Evolutionary conservation across 139 green algal genomes (phyloP).

Genomic region (Diplosphaera chodatii): DNA sequence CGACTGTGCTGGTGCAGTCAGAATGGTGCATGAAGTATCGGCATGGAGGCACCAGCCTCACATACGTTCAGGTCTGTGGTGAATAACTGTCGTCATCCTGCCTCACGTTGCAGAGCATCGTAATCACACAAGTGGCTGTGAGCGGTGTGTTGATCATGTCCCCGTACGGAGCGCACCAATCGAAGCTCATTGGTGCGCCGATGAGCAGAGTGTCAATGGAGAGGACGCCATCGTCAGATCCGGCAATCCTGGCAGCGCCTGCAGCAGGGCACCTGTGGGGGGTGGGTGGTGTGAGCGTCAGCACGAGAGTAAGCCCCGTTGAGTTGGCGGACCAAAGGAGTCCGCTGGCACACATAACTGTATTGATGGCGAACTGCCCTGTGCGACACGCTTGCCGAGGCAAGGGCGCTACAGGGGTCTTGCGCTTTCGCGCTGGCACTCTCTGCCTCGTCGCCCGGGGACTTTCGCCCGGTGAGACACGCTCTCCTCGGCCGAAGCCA

Average conservation of each 20-base stretch:
- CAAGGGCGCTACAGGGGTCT: conserved; percentile 52
- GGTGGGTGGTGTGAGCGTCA: conserved; percentile 58
- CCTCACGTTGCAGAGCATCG: too few species aligned
- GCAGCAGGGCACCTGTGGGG: background rate
- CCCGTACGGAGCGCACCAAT: too few species aligned
- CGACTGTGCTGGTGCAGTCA: background rate
- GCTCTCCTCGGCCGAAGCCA: conserved; percentile 2
- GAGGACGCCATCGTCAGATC: too few species aligned
- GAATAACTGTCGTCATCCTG: conserved; percentile 1
- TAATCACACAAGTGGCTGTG: too few species aligned
- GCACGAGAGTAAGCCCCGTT: conserved; percentile 98
- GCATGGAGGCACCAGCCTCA: background rate
- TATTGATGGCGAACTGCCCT: conserved; percentile 91
- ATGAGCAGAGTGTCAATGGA: too few species aligned
- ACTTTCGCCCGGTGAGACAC: conserved; percentile 91
- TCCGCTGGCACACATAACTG: conserved; percentile 95
- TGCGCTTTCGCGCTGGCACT: conserved; percentile 87
- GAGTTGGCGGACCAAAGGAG: conserved; percentile 68
- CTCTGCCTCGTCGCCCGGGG: conserved; percentile 92
- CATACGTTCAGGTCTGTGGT: background rate
- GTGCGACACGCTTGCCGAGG: conserved; percentile 22
- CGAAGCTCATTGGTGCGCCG: too few species aligned
- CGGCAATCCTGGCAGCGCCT: too few species aligned
- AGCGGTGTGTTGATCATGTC: too few species aligned
- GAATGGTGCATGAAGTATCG: conserved; percentile 1